Evolutionary conservation across 306 rosid species (phyloP).

Genomic region (Oemleria cerasiformis): DNA sequence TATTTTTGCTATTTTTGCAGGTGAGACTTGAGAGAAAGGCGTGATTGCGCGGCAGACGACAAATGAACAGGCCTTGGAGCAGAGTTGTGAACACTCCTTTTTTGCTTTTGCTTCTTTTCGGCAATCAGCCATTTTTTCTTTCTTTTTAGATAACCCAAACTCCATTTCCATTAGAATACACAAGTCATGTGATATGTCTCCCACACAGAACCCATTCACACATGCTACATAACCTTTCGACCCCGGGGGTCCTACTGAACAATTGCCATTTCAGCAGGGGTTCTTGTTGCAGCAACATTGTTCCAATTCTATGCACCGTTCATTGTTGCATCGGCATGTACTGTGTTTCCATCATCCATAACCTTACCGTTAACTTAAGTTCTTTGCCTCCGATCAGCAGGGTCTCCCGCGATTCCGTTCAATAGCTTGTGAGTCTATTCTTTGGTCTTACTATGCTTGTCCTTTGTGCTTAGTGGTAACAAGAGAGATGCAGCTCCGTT

Average conservation of each 20-base stretch:
- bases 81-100: no score
- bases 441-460: conserved; percentile 66
- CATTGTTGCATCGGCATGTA: conserved; percentile 59
- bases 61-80: no score
- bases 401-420: conserved; percentile 85
- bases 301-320: conserved; percentile 51
- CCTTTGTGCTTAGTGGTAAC: conserved; percentile 76
- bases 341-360: conserved; percentile 68
- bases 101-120: no score
- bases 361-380: conserved; percentile 88
- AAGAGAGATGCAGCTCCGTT: conserved; percentile 44
- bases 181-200: conserved; percentile 36
- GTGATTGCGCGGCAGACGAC: no score
- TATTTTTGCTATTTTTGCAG: no score
- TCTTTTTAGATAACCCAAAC: conserved; percentile 32
- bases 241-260: conserved; percentile 29
- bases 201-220: conserved; percentile 19
- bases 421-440: conserved; percentile 88
- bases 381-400: conserved; percentile 90
- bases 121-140: no score
- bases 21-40: no score
- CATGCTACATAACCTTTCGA: conserved; percentile 17
- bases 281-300: conserved; percentile 28
- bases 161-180: conserved; percentile 40
- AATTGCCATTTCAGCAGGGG: conserved; percentile 20